Evolutionary conservation across 768 basidiomycete genomes (phyloP).

Genomic region (Suillus clintonianus): DNA sequence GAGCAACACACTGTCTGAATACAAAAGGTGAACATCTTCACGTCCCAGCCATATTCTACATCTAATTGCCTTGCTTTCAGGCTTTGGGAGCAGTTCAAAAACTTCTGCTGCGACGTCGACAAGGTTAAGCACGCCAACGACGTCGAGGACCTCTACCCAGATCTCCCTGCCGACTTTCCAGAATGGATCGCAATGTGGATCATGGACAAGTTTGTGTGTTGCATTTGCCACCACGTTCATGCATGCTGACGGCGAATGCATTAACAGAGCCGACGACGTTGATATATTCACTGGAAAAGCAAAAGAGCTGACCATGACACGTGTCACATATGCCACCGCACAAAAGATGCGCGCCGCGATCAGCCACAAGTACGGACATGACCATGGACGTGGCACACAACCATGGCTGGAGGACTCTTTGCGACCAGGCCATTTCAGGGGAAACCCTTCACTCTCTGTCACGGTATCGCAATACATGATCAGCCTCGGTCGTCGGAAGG

Average conservation of each 20-base stretch:
- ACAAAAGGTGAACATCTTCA: too few species aligned
- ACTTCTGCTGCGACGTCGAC: too few species aligned
- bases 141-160: too few species aligned
- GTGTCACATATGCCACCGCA: slow-evolving; percentile 3
- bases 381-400: slow-evolving; percentile 10
- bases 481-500: slow-evolving; percentile 22
- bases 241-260: too few species aligned
- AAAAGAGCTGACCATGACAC: not conserved
- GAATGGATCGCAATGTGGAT: slow-evolving; percentile 17
- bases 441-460: too few species aligned
- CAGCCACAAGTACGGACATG: slow-evolving; percentile 15
- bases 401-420: slow-evolving; percentile 18
- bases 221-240: too few species aligned
- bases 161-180: slow-evolving; percentile 10
- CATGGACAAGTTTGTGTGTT: slow-evolving; percentile 20
- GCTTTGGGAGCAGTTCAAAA: too few species aligned
- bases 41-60: too few species aligned
- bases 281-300: slow-evolving; percentile 13
- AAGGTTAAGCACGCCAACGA: too few species aligned
- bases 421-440: too few species aligned
- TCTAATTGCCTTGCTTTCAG: too few species aligned
- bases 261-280: slow-evolving; percentile 9
- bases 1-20: too few species aligned
- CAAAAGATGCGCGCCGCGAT: slow-evolving; percentile 26
- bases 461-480: slow-evolving; percentile 25